These are phyloP conservation scores for Aspergillus spinulosporus DNA, from an alignment of 2,329 filamentous ascomycete genomes.

Conservation along the genomic window DNA sequence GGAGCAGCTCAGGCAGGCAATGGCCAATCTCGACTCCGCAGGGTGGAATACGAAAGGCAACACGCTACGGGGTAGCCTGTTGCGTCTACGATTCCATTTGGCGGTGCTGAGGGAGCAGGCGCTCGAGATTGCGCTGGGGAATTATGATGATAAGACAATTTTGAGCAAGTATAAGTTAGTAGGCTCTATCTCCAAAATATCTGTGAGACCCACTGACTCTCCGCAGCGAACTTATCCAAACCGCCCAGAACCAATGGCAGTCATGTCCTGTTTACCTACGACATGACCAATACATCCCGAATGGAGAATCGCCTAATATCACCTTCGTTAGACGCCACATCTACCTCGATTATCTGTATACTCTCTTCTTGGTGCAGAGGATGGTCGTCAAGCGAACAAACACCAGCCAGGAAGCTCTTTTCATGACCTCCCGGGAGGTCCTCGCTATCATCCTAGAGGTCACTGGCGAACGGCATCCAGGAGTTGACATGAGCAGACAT, in stretches of 20 bases:
- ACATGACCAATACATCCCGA: conserved; percentile 24
- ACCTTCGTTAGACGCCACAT: conserved; percentile 28
- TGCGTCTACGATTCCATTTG: conserved; percentile 31
- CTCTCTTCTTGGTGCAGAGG: conserved; percentile 37
- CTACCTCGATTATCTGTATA: conserved; percentile 40
- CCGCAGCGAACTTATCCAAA: conserved; percentile 29
- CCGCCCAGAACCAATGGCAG: conserved; percentile 28
- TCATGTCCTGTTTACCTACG: conserved; percentile 28
- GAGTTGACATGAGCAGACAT: conserved; percentile 35
- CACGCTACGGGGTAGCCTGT: conserved; percentile 23
- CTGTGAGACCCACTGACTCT: not conserved
- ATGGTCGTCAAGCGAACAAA: conserved; percentile 35
- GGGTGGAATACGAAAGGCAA: conserved; percentile 31
- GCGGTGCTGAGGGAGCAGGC: conserved; percentile 33
- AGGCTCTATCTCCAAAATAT: too few relatives aligned
- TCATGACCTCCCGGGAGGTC: conserved; percentile 34
- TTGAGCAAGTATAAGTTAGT: conserved; percentile 27
- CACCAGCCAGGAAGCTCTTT: conserved; percentile 33
- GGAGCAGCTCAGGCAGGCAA: conserved; percentile 25
- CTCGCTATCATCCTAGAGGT: conserved; percentile 33
- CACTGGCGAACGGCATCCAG: conserved; percentile 29
- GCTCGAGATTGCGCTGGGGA: conserved; percentile 34
- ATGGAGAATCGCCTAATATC: conserved; percentile 4
- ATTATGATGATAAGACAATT: conserved; percentile 24
- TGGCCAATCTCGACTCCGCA: conserved; percentile 27